Percentiles rank a stretch among this genome's conserved stretches.
Evolutionary conservation across 352 stramenopile species (phyloP).

Genomic region (Thalassiosira livingstoniorum): DNA sequence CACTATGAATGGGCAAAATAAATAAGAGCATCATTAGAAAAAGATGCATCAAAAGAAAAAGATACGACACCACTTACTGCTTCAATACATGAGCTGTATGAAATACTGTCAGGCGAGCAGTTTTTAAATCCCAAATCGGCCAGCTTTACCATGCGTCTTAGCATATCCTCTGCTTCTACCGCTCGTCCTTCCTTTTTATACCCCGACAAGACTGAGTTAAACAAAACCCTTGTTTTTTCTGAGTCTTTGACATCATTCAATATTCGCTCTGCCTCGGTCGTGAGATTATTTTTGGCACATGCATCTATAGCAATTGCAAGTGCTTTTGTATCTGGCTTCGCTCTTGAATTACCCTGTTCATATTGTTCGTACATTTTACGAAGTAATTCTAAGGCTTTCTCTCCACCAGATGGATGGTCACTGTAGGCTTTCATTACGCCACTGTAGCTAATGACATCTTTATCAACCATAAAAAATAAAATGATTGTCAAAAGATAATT

Average conservation of each 20-base stretch:
- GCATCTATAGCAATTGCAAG: slow-evolving; percentile 58
- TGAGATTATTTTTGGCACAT: slow-evolving; percentile 54
- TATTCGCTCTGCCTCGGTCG: slow-evolving; percentile 32
- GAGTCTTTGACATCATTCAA: slow-evolving; percentile 50
- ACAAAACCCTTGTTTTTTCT: slow-evolving; percentile 47
- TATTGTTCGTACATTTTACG: slow-evolving; percentile 59
- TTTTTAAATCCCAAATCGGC: slow-evolving; percentile 25
- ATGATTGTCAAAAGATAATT: background rate
- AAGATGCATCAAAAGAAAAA: slow-evolving; percentile 1
- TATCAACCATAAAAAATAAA: background rate
- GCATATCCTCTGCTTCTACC: slow-evolving; percentile 32
- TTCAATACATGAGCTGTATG: slow-evolving; percentile 50
- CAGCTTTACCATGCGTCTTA: slow-evolving; percentile 54
- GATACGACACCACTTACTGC: slow-evolving; percentile 31
- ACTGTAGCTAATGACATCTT: slow-evolving; percentile 60
- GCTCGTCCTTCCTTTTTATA: slow-evolving; percentile 56
- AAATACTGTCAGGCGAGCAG: slow-evolving; percentile 47
- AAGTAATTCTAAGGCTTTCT: slow-evolving; percentile 51
- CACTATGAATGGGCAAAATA: slow-evolving; percentile 20
- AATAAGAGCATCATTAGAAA: background rate
- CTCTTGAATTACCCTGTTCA: slow-evolving; percentile 42
- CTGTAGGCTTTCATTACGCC: slow-evolving; percentile 59
- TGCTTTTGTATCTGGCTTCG: slow-evolving; percentile 47
- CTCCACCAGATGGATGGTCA: slow-evolving; percentile 42
- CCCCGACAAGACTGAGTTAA: slow-evolving; percentile 54